A percentile compares a stretch with the other conserved stretches of the same genome.
Evolutionary conservation across 495 filamentous ascomycete species (phyloP).

Genomic region (Chaetomidium leptoderma): DNA sequence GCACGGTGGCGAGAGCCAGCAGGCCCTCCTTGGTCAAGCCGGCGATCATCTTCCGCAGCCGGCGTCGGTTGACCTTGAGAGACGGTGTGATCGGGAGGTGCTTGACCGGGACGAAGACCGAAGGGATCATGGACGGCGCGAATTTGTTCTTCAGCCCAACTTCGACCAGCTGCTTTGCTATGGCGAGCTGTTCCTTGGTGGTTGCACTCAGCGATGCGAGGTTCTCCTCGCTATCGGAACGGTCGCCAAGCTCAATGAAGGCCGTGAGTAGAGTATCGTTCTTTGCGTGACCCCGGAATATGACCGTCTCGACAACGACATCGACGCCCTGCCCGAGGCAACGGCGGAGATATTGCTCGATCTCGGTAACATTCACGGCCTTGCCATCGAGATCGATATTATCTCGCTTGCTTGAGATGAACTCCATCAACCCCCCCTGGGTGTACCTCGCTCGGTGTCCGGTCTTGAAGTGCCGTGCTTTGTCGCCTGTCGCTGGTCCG

Average conservation of each 20-base stretch:
- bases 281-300: conserved; percentile 35
- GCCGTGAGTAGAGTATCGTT: conserved; percentile 36
- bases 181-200: conserved; percentile 37
- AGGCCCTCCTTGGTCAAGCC: conserved; percentile 40
- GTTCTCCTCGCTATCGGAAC: conserved; percentile 33
- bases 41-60: conserved; percentile 40
- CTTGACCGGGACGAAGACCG: conserved; percentile 42
- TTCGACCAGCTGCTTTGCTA: conserved; percentile 39
- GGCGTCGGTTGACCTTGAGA: conserved; percentile 39
- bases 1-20: conserved; percentile 30
- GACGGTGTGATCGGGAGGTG: conserved; percentile 42
- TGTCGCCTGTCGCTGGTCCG: conserved; percentile 12
- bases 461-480: conserved; percentile 38
- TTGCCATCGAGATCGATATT: conserved; percentile 31
- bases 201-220: conserved; percentile 29
- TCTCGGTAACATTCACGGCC: conserved; percentile 34
- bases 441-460: conserved; percentile 44
- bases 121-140: conserved; percentile 36
- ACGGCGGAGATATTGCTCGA: conserved; percentile 42
- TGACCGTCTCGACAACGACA: conserved; percentile 43
- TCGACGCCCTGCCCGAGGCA: conserved; percentile 45
- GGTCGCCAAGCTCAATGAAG: conserved; percentile 45
- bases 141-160: conserved; percentile 34
- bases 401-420: conserved; percentile 36
- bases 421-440: conserved; percentile 43